Percentiles rank a stretch among this genome's conserved stretches.
Evolutionary conservation across 306 rosid species (phyloP).

Genomic region (Pterocarpus santalinus): DNA sequence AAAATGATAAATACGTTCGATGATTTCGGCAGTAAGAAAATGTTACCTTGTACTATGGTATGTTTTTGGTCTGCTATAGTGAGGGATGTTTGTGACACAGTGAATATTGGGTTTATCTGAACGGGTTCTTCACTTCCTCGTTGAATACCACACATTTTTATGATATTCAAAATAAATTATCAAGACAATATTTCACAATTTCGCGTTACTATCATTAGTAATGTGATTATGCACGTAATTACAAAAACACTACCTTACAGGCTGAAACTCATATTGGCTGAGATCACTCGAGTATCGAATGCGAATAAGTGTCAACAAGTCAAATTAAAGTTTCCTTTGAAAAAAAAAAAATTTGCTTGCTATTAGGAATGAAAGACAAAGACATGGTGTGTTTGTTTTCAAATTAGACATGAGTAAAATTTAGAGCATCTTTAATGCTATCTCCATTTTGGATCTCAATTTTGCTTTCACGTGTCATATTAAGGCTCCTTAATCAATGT

Average conservation of each 20-base stretch:
- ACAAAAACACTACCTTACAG: neutral
- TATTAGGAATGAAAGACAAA: too few species aligned
- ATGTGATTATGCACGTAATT: neutral
- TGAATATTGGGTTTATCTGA: too few species aligned
- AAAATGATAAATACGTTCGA: neutral
- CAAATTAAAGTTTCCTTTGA: neutral
- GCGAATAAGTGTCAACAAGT: neutral
- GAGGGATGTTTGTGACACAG: neutral
- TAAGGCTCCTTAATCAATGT: too few species aligned
- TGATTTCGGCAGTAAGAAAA: neutral
- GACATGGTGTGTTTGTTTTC: too few species aligned
- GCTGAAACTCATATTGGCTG: too few species aligned
- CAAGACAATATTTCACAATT: neutral
- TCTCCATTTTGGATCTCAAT: too few species aligned
- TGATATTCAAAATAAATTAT: neutral
- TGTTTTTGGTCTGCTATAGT: neutral
- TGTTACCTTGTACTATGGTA: neutral
- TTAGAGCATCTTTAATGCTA: too few species aligned
- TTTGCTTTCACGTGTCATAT: too few species aligned
- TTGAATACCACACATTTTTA: neutral
- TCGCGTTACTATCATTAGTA: neutral
- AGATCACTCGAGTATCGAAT: too few species aligned
- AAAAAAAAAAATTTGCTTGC: too few species aligned
- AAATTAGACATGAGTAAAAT: too few species aligned
- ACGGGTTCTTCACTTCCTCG: too few species aligned